Evolutionary conservation across 106 monocot species (phyloP).

Genomic region (Dendrobium huoshanense): DNA sequence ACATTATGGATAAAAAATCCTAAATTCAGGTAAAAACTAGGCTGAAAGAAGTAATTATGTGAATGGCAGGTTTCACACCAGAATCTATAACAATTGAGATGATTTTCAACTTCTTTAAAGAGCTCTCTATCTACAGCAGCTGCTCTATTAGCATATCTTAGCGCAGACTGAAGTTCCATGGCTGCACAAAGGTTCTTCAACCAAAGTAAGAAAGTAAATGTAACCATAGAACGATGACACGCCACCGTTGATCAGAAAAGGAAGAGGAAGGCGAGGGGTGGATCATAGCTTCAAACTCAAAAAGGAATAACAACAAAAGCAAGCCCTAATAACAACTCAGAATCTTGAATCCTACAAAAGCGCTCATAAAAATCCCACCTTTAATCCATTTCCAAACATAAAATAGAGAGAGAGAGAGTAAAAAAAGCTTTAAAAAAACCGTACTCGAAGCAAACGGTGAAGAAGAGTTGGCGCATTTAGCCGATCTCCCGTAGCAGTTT

Average conservation of each 20-base stretch:
- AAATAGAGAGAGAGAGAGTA: not conserved
- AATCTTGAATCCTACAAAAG: not conserved
- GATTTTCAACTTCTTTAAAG: too few species aligned
- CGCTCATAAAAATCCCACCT: conserved; percentile 5
- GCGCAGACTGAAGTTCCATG: not conserved
- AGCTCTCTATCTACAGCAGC: too few species aligned
- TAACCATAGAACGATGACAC: not conserved
- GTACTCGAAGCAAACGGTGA: conserved; percentile 16
- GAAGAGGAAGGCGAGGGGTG: too few species aligned
- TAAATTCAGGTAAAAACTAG: not conserved
- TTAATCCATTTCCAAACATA: not conserved
- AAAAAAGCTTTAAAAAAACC: not conserved
- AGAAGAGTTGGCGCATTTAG: conserved; percentile 20
- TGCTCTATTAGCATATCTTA: not conserved
- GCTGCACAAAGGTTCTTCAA: not conserved
- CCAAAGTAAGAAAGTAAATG: not conserved
- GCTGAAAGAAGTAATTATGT: too few species aligned
- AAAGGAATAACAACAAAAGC: not conserved
- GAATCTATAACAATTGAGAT: too few species aligned
- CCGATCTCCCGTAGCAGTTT: conserved; percentile 12
- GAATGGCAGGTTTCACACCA: too few species aligned
- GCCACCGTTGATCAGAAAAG: not conserved
- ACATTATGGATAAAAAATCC: not conserved
- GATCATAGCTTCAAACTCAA: not conserved
- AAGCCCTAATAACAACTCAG: not conserved